Base-by-base conservation (phyloP, 1,139 yeast species). In the Yamadazyma spencermartinsiae region DNA sequence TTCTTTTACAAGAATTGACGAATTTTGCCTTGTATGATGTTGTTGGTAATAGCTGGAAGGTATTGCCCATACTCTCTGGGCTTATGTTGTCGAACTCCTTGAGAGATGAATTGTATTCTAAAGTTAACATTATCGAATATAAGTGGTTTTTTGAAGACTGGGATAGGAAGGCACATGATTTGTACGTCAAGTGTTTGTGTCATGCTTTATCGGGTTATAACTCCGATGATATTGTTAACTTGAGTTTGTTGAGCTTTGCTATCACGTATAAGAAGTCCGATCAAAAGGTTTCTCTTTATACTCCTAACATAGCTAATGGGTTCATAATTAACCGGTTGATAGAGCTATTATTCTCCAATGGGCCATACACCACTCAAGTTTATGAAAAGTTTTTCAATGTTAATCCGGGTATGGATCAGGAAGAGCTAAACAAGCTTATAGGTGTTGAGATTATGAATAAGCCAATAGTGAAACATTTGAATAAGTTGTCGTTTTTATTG, bases 11-110 rank as follows among this genome's bases (percentile, higher is more conserved):
- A 17, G 75, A 76, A 35, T 42, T 76, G 29, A 44, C 44, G 31
- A 56, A 61, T 39, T 71, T 71, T 45, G 67, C 52, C 5, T 40
- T 37, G 6, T 67, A 44, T 45, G 54, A 66, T 40, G 65, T 62
- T 0, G 27, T 40, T 2, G 49, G 42, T 2, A 72, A 71, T 43
- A 51, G 72, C 40, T 80, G 87, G 87, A 78, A 77, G 51, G 73
- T 72, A 2, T 45, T 77, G 12, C 82, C 87, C 0, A 60, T 81
- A 1, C 54, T 81, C 10, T 60, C 81, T 0, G 90, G 89, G 0
- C 53, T 82, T 16, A 42, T 68, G 14, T 52, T 76, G 12, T 66
- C 82, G 0, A 63, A 60, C 38, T 59, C 60, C 1, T 46, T 68
- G 32, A 54, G 76, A 43, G 66, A 69, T 41, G 60, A 62, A 15